Evolutionary conservation across 2,329 filamentous ascomycete genomes (phyloP).

Genomic region (Fusarium siculi): DNA sequence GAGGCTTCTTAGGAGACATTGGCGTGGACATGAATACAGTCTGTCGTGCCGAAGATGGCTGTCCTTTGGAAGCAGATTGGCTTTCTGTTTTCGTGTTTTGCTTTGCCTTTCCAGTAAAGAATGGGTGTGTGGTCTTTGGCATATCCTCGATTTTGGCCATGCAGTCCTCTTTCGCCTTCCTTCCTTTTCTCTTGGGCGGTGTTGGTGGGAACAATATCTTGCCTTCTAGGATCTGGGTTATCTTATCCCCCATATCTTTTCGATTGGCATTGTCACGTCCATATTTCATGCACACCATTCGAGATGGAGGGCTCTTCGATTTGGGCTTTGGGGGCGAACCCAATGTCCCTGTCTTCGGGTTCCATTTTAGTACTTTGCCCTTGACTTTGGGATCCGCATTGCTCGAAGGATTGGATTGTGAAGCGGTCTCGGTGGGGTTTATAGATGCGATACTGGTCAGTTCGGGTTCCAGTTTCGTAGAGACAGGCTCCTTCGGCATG

Average conservation of each 20-base stretch:
- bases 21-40: constrained; percentile 65
- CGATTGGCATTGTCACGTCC: constrained; percentile 59
- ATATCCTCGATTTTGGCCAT: constrained; percentile 32
- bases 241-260: constrained; percentile 64
- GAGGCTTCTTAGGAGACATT: constrained; percentile 59
- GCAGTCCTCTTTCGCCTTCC: constrained; percentile 39
- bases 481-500: neutral
- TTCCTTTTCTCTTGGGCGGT: constrained; percentile 42
- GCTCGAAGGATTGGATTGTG: constrained; percentile 9
- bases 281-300: constrained; percentile 69
- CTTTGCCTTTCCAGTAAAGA: constrained; percentile 54
- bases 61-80: constrained; percentile 34
- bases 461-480: constrained; percentile 19
- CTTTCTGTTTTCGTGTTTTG: constrained; percentile 32
- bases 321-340: constrained; percentile 70
- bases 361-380: constrained; percentile 65
- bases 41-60: constrained; percentile 47
- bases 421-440: neutral
- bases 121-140: constrained; percentile 54
- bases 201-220: constrained; percentile 42
- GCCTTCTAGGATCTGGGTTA: constrained; percentile 69
- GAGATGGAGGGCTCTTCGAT: constrained; percentile 46
- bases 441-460: constrained; percentile 25
- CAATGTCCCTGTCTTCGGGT: constrained; percentile 70
- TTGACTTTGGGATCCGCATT: constrained; percentile 37